Evolutionary conservation across 1,284 basidiomycete species (phyloP), one percentile per base, ranked within the genome.

Genomic region (Microstroma glucosiphilum): DNA sequence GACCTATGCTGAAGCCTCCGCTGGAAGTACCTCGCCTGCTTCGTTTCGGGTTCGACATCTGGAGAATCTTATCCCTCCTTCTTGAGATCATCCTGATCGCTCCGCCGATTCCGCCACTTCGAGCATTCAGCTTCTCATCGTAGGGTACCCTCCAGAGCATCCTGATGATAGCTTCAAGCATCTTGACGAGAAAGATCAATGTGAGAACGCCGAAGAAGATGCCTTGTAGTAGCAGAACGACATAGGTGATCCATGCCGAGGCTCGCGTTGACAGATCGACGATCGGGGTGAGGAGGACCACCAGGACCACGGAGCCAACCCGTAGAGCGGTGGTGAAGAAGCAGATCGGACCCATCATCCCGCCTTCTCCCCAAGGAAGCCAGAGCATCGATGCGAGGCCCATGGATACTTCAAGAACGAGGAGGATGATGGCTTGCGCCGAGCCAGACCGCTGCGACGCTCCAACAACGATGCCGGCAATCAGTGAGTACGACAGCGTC

Each of bases 321-420:
- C 94, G 84, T 40, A 89, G 86, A 2, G 96, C 89, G 64, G 90
- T 92, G 68, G 93, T 88, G 72, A 96, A 82, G 82, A 96, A 94
- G 78, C 89, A 91, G 63, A 92, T 87, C 21, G 91, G 84, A 15
- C 92, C 93, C 93, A 96, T 96, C 69, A 91, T 90, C 1, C 93
- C 92, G 2, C 93, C 92, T 60, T 90, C 89, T 48, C 90, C 92
- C 93, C 93, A 97, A 17, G 93, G 92, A 62, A 93, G 84, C 91
- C 92, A 96, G 21, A 76, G 71, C 46, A 68, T 69, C 54, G 63
- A 68, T 0, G 69, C 74, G 12, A 76, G 63, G 2, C 68, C 69
- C 59, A 73, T 65, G 37, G 70, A 30, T 48, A 75, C 63, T 48
- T 96, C 73, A 40, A 74, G 59, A 4, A 71, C 64, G 48, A 76